Base-by-base conservation (phyloP, 108 stramenopile species). In the Nitzschia sp. region DNA sequence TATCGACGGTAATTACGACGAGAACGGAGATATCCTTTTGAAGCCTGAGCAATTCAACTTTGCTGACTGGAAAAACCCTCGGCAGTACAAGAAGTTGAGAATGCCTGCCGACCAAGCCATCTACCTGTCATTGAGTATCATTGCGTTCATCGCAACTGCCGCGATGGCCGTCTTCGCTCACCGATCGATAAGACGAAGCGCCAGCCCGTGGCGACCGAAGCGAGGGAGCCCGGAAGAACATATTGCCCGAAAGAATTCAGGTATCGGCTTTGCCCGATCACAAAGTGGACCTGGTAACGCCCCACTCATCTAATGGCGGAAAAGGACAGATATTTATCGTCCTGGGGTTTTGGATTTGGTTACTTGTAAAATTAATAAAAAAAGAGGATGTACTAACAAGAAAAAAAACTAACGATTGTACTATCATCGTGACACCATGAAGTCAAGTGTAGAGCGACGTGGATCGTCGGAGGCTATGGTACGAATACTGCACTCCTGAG, bases 11-110 rank as follows among this genome's bases (percentile, higher is more conserved):
- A 62, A 75, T 1, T 86, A 77, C 71, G 69, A 80, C 33, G 72
- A 77, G 53, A 45, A 53, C 4, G 85, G 81, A 26, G 69, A 82
- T 17, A 79, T 86, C 55, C 30, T 54, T 4, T 22, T 74, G 19
- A 34, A 22, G 31, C 45, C 47, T 31, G 36, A 41, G 22, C 3
- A 48, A 21, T 77, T 77, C 52, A 58, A 66, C 56, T 45, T 66
- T 38, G 25, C 31, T 19, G 53, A 56, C 57, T 82, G 76, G 76
- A 26, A 50, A 0, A 69, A 73, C 55, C 69, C 63, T n/a, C 53
- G 59, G 31, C 65, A 75, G 58, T 62, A 62, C 63, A 63, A 65
- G 58, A 73, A 69, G 47, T 47, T 65, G 27, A 15, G 34, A 2
- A 75, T 75, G 71, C 59, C 70, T 45, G 60, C 50, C 19, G 66